These are phyloP conservation scores for Ricinus communis DNA, from an alignment of 345 rosid species.

Conservation along the genomic window DNA sequence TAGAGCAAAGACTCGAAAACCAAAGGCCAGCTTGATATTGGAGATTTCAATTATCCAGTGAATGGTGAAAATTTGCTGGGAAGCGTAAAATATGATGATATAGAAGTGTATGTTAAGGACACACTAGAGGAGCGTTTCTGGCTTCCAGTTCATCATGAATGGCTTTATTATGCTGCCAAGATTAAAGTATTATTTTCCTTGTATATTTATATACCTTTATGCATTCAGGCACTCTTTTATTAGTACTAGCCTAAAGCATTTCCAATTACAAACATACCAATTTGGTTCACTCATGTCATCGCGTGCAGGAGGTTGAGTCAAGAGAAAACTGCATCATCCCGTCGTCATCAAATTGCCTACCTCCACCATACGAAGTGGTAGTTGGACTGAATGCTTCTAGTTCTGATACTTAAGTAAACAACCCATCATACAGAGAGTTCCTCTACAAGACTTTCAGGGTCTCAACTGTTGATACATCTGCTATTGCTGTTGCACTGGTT, in stretches of 20 bases:
- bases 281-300: no score
- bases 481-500: background rate
- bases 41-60: constrained; percentile 5
- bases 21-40: background rate
- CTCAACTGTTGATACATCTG: background rate
- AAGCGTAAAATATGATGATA: background rate
- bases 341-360: no score
- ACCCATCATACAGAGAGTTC: background rate
- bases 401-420: background rate
- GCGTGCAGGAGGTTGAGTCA: no score
- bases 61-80: constrained; percentile 6
- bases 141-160: background rate
- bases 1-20: background rate
- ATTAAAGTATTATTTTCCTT: background rate
- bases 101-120: background rate
- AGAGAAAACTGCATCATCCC: no score
- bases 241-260: no score
- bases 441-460: background rate
- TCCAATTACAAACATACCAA: no score
- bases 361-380: no score
- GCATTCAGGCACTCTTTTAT: no score
- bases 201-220: no score
- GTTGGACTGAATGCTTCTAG: background rate
- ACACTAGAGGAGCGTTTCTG: background rate
- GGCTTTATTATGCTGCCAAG: background rate